Conservation (phyloP, 78 protist genomes). For the Dictyostelium citrinum region DNA sequence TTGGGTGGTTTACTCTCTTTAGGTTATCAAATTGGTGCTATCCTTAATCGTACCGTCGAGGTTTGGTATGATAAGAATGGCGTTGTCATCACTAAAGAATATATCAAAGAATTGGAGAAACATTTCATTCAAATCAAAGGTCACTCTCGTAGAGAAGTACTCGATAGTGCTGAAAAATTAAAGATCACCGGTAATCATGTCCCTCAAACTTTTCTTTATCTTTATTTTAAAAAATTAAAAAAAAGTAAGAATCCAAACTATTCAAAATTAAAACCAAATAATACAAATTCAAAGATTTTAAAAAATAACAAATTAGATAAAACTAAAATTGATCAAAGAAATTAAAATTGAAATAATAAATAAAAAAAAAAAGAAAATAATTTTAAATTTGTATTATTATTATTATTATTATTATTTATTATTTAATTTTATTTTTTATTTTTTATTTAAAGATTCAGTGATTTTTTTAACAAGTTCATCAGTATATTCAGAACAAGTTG, state of each 20-base stretch:
- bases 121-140: constrained; percentile 73
- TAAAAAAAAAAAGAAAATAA: background rate
- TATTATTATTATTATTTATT: too few relatives aligned
- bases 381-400: background rate
- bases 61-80: constrained; percentile 69
- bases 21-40: constrained; percentile 82
- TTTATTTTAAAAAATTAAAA: constrained; percentile 64
- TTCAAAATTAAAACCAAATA: constrained; percentile 16
- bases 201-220: constrained; percentile 74
- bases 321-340: background rate
- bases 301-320: background rate
- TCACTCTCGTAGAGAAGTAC: constrained; percentile 51
- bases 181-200: constrained; percentile 66
- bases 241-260: constrained; percentile 23
- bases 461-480: constrained; percentile 50
- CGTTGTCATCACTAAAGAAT: constrained; percentile 63
- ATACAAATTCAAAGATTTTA: background rate
- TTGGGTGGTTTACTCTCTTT: constrained; percentile 75
- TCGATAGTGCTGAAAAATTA: constrained; percentile 38
- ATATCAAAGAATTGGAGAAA: constrained; percentile 67
- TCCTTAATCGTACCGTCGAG: constrained; percentile 52
- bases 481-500: constrained; percentile 49
- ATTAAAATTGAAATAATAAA: background rate
- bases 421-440: background rate
- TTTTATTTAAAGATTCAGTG: background rate